Evolutionary conservation across 371 early-diverging fungal genomes (phyloP).

Genomic region (Dinochytrium kinnereticum): DNA sequence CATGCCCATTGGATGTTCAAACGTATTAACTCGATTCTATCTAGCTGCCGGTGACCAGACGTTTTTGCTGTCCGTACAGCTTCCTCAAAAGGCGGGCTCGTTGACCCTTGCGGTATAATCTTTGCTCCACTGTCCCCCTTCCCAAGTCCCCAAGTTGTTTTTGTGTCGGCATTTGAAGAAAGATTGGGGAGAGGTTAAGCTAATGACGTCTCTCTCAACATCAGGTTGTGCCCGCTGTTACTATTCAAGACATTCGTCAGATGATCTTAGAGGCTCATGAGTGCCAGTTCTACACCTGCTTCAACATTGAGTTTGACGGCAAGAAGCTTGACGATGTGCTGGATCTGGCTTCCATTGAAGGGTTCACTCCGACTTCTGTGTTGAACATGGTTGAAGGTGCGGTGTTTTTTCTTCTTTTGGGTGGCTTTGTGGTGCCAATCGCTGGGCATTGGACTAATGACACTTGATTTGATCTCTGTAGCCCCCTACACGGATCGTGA

Average conservation of each 20-base stretch:
- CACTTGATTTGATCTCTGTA: slow-evolving; percentile 26
- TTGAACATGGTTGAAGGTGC: slow-evolving; percentile 77
- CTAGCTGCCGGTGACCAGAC: not conserved
- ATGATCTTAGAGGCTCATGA: slow-evolving; percentile 85
- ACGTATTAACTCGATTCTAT: not conserved
- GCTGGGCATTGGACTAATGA: too few relatives aligned
- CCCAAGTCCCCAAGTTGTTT: not conserved
- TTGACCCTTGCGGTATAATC: not conserved
- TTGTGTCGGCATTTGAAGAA: too few relatives aligned
- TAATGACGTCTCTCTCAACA: not conserved
- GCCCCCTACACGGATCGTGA: slow-evolving; percentile 89
- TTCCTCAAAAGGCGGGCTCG: not conserved
- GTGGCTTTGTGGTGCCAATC: too few relatives aligned
- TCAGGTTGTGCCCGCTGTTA: slow-evolving; percentile 37
- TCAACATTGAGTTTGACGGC: slow-evolving; percentile 78
- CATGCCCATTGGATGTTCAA: too few relatives aligned
- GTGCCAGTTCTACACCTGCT: slow-evolving; percentile 87
- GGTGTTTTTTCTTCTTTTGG: slow-evolving; percentile 14
- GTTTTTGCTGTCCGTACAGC: not conserved
- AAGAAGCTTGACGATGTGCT: slow-evolving; percentile 71
- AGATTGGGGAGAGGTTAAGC: too few relatives aligned
- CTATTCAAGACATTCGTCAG: slow-evolving; percentile 86
- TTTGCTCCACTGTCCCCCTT: not conserved
- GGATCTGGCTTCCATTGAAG: slow-evolving; percentile 78
- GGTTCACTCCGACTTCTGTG: slow-evolving; percentile 68